A percentile compares a stretch with the other conserved stretches of the same genome.
These are phyloP conservation scores for Boletus rufocinnamomeus DNA, from an alignment of 768 basidiomycete genomes.

Conservation along the genomic window DNA sequence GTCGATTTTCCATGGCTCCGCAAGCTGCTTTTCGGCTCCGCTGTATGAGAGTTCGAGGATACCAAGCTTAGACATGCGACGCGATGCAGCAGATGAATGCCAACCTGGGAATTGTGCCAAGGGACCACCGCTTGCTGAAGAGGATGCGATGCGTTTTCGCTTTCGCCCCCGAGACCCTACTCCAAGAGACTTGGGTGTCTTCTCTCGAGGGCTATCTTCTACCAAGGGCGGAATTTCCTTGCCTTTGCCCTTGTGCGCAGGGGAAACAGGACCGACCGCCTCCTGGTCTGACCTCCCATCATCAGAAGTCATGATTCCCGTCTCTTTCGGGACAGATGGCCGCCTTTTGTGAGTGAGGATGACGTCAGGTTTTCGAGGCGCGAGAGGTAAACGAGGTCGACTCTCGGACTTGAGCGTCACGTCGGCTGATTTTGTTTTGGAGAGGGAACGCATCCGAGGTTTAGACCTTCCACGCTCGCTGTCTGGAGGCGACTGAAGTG, in stretches of 20 bases:
- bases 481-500: slow-evolving; percentile 18
- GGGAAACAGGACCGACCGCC: neutral
- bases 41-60: slow-evolving; percentile 9
- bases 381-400: slow-evolving; percentile 6
- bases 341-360: slow-evolving; percentile 10
- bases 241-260: slow-evolving; percentile 18
- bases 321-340: slow-evolving; percentile 1
- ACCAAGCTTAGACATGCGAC: slow-evolving; percentile 9
- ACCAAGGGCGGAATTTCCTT: slow-evolving; percentile 12
- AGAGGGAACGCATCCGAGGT: slow-evolving; percentile 10
- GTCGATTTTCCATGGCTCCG: slow-evolving; percentile 9
- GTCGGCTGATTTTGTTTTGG: slow-evolving; percentile 3
- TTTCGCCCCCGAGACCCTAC: slow-evolving; percentile 16
- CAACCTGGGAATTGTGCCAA: slow-evolving; percentile 22
- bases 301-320: neutral
- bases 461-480: slow-evolving; percentile 17
- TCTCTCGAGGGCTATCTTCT: slow-evolving; percentile 8
- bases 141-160: slow-evolving; percentile 29
- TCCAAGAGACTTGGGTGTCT: slow-evolving; percentile 17
- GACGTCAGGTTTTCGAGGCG: slow-evolving; percentile 15
- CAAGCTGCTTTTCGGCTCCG: slow-evolving; percentile 4
- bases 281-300: slow-evolving; percentile 5
- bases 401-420: slow-evolving; percentile 2
- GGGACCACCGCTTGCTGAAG: slow-evolving; percentile 10
- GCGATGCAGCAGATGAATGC: slow-evolving; percentile 15